Percentiles rank a stretch among this genome's conserved stretches.
phyloP scores from a whole-genome alignment of 2,329 filamentous ascomycete genomes.

The Trichoderma sp. region DNA sequence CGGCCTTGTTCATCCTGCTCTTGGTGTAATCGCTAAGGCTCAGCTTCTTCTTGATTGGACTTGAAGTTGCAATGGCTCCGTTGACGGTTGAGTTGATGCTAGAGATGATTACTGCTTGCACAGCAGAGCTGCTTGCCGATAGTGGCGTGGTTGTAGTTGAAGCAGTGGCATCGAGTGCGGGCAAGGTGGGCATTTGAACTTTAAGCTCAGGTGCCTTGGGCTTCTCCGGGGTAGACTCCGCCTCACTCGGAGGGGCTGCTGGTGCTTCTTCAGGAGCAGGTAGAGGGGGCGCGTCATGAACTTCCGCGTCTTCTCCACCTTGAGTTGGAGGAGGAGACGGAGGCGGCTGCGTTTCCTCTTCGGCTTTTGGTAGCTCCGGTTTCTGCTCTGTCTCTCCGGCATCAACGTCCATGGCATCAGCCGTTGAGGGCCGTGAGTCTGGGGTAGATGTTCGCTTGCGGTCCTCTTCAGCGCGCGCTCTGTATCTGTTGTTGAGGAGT shows the following conservation, averaged over 20 bases:
- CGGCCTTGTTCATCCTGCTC: slow-evolving; percentile 55
- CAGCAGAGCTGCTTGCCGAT: slow-evolving; percentile 42
- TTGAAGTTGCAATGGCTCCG: slow-evolving; percentile 48
- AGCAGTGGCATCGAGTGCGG: slow-evolving; percentile 45
- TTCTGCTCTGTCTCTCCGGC: slow-evolving; percentile 36
- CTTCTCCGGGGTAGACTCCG: slow-evolving; percentile 25
- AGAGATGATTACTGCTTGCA: slow-evolving; percentile 52
- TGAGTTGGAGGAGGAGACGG: slow-evolving; percentile 27
- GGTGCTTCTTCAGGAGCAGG: slow-evolving; percentile 24
- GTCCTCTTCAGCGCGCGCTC: slow-evolving; percentile 40
- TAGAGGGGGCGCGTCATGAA: slow-evolving; percentile 32
- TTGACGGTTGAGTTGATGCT: slow-evolving; percentile 42
- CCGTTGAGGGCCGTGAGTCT: slow-evolving; percentile 26
- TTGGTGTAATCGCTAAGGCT: slow-evolving; percentile 65
- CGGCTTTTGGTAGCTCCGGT: slow-evolving; percentile 12
- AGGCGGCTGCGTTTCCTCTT: slow-evolving; percentile 24
- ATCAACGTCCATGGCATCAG: slow-evolving; percentile 41
- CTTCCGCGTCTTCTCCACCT: slow-evolving; percentile 26
- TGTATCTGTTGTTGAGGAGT: slow-evolving; percentile 48
- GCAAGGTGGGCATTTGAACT: slow-evolving; percentile 57
- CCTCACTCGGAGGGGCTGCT: slow-evolving; percentile 22
- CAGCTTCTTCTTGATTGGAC: slow-evolving; percentile 65
- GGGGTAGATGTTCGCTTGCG: slow-evolving; percentile 28
- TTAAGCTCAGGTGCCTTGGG: slow-evolving; percentile 45
- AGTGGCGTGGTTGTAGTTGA: slow-evolving; percentile 45